Evolutionary conservation across 1,284 basidiomycete species (phyloP).

Genomic region (Uromyces viciae-fabae): DNA sequence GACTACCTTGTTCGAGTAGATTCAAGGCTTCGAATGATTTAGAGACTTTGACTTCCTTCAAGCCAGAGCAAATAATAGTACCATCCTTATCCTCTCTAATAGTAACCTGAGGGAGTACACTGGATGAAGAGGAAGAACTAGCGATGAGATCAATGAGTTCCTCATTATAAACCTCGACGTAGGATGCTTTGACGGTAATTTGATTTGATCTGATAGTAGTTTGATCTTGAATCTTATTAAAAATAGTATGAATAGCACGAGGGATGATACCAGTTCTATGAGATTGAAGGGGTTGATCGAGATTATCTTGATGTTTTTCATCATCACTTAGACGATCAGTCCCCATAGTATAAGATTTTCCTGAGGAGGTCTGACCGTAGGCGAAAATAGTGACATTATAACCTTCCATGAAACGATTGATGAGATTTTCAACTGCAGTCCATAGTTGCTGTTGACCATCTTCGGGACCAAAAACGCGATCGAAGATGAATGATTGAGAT

Average conservation of each 20-base stretch:
- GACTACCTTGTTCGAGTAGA: conserved; percentile 76
- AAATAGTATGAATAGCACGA: conserved; percentile 86
- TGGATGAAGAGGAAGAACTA: not conserved
- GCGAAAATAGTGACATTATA: conserved; percentile 97
- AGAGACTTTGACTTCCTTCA: conserved; percentile 81
- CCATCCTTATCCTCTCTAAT: conserved; percentile 96
- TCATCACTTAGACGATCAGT: conserved; percentile 62
- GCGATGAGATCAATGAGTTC: conserved; percentile 56
- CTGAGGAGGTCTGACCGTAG: conserved; percentile 94
- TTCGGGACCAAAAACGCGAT: conserved; percentile 80
- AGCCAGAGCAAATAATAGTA: conserved; percentile 91
- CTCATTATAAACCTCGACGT: conserved; percentile 97
- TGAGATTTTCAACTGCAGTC: conserved; percentile 76
- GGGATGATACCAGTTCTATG: conserved; percentile 75
- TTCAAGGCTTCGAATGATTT: conserved; percentile 84
- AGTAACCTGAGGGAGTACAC: conserved; percentile 70
- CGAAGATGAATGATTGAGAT: conserved; percentile 77
- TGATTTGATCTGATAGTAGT: conserved; percentile 71
- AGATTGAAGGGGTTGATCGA: conserved; percentile 57
- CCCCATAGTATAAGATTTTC: conserved; percentile 94
- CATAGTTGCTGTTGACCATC: conserved; percentile 82
- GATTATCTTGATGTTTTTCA: conserved; percentile 51
- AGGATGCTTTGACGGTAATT: conserved; percentile 74
- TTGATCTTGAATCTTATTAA: conserved; percentile 68
- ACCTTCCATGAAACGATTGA: conserved; percentile 86